Conservation (phyloP, 768 basidiomycete species). For the Suillus clintonianus region DNA sequence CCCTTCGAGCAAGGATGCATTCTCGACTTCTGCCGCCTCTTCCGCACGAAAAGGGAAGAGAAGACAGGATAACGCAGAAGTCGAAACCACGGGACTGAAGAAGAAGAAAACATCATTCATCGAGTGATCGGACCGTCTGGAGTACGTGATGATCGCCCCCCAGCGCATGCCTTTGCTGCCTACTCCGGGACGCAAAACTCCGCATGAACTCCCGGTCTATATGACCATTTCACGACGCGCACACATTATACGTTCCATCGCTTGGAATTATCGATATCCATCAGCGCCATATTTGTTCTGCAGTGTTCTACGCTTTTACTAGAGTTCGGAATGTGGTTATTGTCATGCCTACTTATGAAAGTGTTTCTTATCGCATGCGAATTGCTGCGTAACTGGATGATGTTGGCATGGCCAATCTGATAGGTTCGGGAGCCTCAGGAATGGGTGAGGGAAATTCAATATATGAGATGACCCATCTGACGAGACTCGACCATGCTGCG, state of each 20-base stretch:
- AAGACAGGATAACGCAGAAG: conserved; percentile 25
- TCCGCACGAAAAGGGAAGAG: conserved; percentile 12
- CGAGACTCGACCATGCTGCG: neutral
- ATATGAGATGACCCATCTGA: neutral
- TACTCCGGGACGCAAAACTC: neutral
- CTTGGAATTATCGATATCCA: neutral
- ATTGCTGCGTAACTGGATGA: neutral
- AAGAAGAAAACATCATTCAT: conserved; percentile 24
- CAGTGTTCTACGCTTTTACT: neutral
- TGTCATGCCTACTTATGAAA: neutral
- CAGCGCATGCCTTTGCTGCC: neutral
- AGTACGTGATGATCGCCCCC: conserved; percentile 23
- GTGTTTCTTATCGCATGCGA: neutral
- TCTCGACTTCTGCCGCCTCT: neutral
- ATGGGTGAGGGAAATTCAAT: neutral
- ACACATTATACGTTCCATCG: neutral
- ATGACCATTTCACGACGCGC: too few species aligned
- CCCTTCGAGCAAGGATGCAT: neutral
- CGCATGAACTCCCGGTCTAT: neutral
- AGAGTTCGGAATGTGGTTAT: neutral
- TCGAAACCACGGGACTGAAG: conserved; percentile 21
- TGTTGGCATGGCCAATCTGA: neutral
- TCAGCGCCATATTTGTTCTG: neutral
- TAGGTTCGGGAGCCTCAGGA: neutral
- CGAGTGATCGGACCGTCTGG: conserved; percentile 22